Percentiles rank a stretch among this genome's conserved stretches.
These are phyloP conservation scores for Salix arbutifolia DNA, from an alignment of 345 rosid species.

Conservation along the genomic window DNA sequence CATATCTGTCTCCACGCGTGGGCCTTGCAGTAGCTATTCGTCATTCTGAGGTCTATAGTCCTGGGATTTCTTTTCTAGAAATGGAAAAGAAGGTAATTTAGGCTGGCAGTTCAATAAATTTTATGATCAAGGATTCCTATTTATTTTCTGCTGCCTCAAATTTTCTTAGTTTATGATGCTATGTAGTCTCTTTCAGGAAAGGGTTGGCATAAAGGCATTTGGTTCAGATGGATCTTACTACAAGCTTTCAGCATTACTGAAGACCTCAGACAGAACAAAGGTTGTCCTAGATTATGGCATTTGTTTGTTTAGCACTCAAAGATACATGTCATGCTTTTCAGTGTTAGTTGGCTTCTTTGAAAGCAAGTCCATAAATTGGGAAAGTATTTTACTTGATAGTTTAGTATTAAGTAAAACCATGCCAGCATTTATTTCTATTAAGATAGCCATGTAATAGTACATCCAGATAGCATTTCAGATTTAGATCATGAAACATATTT, in stretches of 20 bases:
- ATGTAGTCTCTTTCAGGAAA: conserved; percentile 54
- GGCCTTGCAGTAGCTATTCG: conserved; percentile 85
- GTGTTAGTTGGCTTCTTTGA: too few relatives aligned
- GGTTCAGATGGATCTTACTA: conserved; percentile 75
- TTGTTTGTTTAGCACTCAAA: background rate
- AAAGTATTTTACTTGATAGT: too few relatives aligned
- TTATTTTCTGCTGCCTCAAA: conserved; percentile 3
- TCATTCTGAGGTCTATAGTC: conserved; percentile 70
- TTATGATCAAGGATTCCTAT: background rate
- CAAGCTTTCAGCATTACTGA: conserved; percentile 78
- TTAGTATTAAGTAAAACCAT: too few relatives aligned
- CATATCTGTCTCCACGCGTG: conserved; percentile 61
- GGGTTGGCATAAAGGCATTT: conserved; percentile 80
- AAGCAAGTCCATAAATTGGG: too few relatives aligned
- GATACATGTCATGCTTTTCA: too few relatives aligned
- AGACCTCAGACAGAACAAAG: conserved; percentile 97
- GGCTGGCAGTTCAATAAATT: background rate
- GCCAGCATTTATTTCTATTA: too few relatives aligned
- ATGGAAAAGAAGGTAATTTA: conserved; percentile 87
- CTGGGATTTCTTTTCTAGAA: conserved; percentile 93
- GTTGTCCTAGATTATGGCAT: conserved; percentile 28
- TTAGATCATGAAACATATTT: background rate
- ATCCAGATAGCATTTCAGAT: too few relatives aligned
- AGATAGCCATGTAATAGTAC: too few relatives aligned
- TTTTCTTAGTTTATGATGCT: background rate